Evolutionary conservation across 2,329 filamentous ascomycete species (phyloP).

Genomic region (Penicillium thymicola): DNA sequence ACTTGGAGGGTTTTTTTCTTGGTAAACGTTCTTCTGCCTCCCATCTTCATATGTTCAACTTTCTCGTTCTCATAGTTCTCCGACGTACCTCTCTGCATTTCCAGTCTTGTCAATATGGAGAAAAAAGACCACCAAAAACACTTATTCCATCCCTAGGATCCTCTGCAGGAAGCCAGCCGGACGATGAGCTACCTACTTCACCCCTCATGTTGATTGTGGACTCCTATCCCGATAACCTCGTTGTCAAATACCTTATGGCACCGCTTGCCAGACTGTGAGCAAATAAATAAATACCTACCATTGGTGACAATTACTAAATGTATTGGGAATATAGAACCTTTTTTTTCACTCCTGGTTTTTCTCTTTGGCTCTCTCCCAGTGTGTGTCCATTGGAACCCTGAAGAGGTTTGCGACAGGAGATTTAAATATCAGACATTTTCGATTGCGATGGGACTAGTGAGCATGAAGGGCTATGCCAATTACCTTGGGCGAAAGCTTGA

Average conservation of each 20-base stretch:
- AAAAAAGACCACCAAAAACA: neutral
- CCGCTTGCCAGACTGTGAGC: neutral
- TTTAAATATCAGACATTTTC: neutral
- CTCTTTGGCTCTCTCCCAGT: neutral
- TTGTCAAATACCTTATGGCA: neutral
- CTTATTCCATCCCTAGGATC: neutral
- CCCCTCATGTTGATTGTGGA: neutral
- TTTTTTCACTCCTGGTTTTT: neutral
- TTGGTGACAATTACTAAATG: neutral
- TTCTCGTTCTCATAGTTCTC: neutral
- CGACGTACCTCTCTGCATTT: neutral
- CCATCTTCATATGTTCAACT: neutral
- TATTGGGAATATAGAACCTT: neutral
- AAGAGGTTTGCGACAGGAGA: neutral
- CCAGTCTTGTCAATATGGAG: neutral
- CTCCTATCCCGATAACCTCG: neutral
- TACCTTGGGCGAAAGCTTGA: neutral
- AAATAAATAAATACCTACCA: neutral
- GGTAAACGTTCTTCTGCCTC: too few relatives aligned
- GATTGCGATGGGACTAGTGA: neutral
- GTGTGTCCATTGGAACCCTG: neutral
- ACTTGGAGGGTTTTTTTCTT: neutral
- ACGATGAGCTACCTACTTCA: neutral
- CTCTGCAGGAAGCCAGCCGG: neutral
- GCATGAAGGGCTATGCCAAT: neutral